Evolutionary conservation across 345 rosid genomes (phyloP).

Genomic region (Salix viminalis): DNA sequence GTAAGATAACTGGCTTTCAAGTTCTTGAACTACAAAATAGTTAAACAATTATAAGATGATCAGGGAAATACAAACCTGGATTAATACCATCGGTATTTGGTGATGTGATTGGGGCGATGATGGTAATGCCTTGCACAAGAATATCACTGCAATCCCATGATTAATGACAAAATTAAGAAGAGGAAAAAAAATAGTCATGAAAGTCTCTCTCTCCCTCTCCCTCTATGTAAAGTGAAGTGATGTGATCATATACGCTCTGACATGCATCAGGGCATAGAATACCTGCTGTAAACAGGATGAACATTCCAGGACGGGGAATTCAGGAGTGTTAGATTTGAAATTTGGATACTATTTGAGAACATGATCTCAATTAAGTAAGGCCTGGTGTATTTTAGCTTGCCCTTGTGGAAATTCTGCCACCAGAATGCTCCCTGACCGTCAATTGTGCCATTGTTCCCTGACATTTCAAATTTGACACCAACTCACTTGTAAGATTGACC

Average conservation of each 20-base stretch:
- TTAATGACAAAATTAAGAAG: background rate
- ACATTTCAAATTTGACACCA: background rate
- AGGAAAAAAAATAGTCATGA: background rate
- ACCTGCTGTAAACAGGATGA: slow-evolving; percentile 94
- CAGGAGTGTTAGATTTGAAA: slow-evolving; percentile 74
- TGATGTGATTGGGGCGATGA: slow-evolving; percentile 75
- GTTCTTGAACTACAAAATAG: too few relatives aligned
- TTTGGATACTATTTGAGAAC: slow-evolving; percentile 61
- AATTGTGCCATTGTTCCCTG: slow-evolving; percentile 80
- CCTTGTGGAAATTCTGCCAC: slow-evolving; percentile 83
- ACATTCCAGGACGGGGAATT: slow-evolving; percentile 91
- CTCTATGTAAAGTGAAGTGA: too few relatives aligned
- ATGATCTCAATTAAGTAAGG: slow-evolving; percentile 85
- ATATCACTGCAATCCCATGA: slow-evolving; percentile 47
- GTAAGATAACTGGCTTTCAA: too few relatives aligned
- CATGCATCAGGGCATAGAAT: background rate
- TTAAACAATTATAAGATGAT: background rate
- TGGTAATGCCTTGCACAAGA: slow-evolving; percentile 70
- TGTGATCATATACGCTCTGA: background rate
- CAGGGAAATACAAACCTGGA: slow-evolving; percentile 48
- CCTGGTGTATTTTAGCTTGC: slow-evolving; percentile 76
- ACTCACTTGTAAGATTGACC: background rate
- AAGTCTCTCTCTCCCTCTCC: background rate
- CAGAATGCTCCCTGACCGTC: slow-evolving; percentile 89
- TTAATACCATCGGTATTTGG: slow-evolving; percentile 95